These are phyloP conservation scores for Cantharellus cinnabarinus DNA, from an alignment of 768 basidiomycete genomes.

Conservation along the genomic window DNA sequence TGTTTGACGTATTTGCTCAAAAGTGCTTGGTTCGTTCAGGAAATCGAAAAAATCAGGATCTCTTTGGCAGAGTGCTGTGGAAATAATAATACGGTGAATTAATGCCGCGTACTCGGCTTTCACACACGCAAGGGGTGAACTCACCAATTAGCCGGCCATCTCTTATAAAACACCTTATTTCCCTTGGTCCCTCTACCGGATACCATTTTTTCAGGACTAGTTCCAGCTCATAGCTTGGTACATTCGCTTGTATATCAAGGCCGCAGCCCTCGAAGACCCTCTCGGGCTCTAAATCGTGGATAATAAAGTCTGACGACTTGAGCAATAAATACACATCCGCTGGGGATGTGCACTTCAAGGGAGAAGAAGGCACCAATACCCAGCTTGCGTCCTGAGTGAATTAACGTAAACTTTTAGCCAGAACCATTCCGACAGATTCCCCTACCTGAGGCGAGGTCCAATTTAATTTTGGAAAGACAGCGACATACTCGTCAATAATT, in stretches of 20 bases:
- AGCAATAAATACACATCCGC: slow-evolving; percentile 81
- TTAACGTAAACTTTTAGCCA: neutral
- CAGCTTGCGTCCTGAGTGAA: slow-evolving; percentile 60
- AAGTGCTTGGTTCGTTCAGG: slow-evolving; percentile 41
- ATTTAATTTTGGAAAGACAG: slow-evolving; percentile 90
- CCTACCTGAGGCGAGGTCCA: slow-evolving; percentile 81
- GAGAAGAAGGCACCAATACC: slow-evolving; percentile 67
- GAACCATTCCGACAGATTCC: neutral
- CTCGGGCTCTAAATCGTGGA: slow-evolving; percentile 46
- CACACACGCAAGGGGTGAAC: slow-evolving; percentile 4
- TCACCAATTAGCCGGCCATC: slow-evolving; percentile 49
- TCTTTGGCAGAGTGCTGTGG: slow-evolving; percentile 62
- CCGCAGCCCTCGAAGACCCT: slow-evolving; percentile 49
- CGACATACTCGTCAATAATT: slow-evolving; percentile 46
- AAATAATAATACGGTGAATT: neutral
- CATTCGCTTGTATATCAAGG: slow-evolving; percentile 10
- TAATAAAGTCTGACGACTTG: slow-evolving; percentile 81
- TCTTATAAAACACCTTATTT: slow-evolving; percentile 81
- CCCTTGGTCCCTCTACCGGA: slow-evolving; percentile 59
- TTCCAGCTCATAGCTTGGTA: slow-evolving; percentile 37
- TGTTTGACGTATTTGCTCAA: slow-evolving; percentile 28
- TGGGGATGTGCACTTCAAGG: slow-evolving; percentile 70
- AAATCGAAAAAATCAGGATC: slow-evolving; percentile 82
- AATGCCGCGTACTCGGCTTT: neutral
- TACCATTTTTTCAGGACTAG: slow-evolving; percentile 85